phyloP scores from a whole-genome alignment of 1,284 basidiomycete genomes.

The Cryptococcus sp. region DNA sequence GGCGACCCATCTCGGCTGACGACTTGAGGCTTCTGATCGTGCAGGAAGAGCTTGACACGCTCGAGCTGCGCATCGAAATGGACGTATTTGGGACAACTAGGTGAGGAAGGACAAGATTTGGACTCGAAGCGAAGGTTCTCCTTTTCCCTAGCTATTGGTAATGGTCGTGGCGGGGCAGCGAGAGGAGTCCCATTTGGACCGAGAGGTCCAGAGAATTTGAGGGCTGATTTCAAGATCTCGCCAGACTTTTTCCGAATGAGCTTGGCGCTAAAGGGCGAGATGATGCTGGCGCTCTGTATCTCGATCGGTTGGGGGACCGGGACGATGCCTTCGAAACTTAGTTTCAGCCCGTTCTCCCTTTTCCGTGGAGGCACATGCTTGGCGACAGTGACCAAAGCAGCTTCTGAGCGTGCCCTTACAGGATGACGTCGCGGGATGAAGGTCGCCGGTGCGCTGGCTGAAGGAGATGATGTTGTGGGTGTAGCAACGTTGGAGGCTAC shows the following conservation, averaged over 20 bases:
- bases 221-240: constrained; percentile 82
- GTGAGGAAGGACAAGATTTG: constrained; percentile 70
- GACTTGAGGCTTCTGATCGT: constrained; percentile 89
- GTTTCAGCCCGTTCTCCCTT: constrained; percentile 50
- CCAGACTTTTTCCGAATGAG: constrained; percentile 80
- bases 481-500: constrained; percentile 1
- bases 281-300: constrained; percentile 25
- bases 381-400: constrained; percentile 27
- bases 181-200: constrained; percentile 37
- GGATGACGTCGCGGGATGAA: constrained; percentile 37
- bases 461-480: not conserved
- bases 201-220: constrained; percentile 68
- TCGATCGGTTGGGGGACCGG: constrained; percentile 19
- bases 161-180: constrained; percentile 52
- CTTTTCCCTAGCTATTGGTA: not conserved
- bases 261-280: constrained; percentile 37
- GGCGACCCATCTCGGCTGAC: constrained; percentile 90
- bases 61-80: constrained; percentile 92
- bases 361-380: constrained; percentile 23
- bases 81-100: constrained; percentile 73
- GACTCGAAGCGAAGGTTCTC: constrained; percentile 61
- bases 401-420: constrained; percentile 35
- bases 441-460: constrained; percentile 11
- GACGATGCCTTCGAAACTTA: constrained; percentile 48
- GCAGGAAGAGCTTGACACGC: constrained; percentile 83